Percentiles rank a stretch among this genome's conserved stretches.
Evolutionary conservation across 371 early-diverging fungal genomes (phyloP).

Genomic region (Thermomucor indicae-seudaticae): DNA sequence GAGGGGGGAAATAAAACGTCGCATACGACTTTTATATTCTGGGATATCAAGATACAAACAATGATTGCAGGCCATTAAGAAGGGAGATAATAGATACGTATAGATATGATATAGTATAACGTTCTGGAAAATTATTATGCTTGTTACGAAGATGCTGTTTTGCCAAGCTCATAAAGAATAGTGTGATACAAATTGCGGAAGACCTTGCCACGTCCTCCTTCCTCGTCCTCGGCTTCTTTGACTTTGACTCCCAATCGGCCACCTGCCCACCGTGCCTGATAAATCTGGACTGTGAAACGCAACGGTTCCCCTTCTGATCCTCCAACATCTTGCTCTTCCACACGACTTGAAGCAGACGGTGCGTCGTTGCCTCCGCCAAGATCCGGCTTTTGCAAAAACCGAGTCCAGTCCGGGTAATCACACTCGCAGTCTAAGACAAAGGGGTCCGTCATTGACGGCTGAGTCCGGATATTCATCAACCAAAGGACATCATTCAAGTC

Average conservation of each 20-base stretch:
- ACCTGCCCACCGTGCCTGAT: slow-evolving; percentile 38
- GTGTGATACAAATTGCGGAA: slow-evolving; percentile 18
- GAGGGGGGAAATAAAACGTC: too few relatives aligned
- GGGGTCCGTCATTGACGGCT: slow-evolving; percentile 7
- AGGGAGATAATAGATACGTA: too few relatives aligned
- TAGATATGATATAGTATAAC: too few relatives aligned
- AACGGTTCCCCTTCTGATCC: slow-evolving; percentile 12
- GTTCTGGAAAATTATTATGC: not conserved
- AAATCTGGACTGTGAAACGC: slow-evolving; percentile 25
- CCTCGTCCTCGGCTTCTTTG: slow-evolving; percentile 26
- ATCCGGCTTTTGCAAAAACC: slow-evolving; percentile 5
- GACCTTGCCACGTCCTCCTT: slow-evolving; percentile 10
- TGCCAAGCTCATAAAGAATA: slow-evolving; percentile 25
- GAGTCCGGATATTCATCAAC: slow-evolving; percentile 13
- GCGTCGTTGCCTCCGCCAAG: slow-evolving; percentile 2
- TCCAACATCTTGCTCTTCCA: not conserved
- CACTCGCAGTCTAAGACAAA: slow-evolving; percentile 28
- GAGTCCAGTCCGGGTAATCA: slow-evolving; percentile 16
- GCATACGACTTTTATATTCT: too few relatives aligned
- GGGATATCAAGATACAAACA: too few relatives aligned
- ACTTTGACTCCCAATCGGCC: slow-evolving; percentile 38
- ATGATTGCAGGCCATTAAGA: too few relatives aligned
- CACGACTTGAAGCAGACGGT: slow-evolving; percentile 4
- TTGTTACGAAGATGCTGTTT: slow-evolving; percentile 1
- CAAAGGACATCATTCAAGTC: slow-evolving; percentile 17